Evolutionary conservation across 2,329 filamentous ascomycete genomes (phyloP).

Genomic region (Hymenoscyphus infarciens): DNA sequence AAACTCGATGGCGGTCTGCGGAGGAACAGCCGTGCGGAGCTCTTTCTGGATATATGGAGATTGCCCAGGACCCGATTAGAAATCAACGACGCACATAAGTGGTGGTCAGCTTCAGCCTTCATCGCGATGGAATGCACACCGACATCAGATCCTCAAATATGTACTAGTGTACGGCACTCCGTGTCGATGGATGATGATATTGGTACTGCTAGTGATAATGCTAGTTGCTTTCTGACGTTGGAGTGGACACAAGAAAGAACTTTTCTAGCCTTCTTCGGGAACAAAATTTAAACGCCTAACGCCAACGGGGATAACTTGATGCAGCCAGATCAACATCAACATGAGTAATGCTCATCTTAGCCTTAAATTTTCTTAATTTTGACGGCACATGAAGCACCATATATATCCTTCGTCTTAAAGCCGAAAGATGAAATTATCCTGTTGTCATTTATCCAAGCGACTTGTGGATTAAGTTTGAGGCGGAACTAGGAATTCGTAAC

Average conservation of each 20-base stretch:
- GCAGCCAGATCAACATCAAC: too few relatives aligned
- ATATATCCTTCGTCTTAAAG: too few relatives aligned
- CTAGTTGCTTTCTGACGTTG: neutral
- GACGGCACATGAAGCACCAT: too few relatives aligned
- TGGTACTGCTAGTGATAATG: too few relatives aligned
- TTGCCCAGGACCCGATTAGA: neutral
- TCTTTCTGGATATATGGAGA: neutral
- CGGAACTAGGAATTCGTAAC: too few relatives aligned
- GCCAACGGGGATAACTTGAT: neutral
- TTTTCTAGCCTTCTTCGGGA: neutral
- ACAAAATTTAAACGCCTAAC: neutral
- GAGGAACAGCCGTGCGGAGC: neutral
- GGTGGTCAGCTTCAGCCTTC: neutral
- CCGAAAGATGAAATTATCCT: too few relatives aligned
- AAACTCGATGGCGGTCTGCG: neutral
- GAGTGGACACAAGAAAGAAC: neutral
- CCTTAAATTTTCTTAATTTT: too few relatives aligned
- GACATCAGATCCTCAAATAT: neutral
- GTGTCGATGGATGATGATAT: too few relatives aligned
- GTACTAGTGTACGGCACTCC: neutral
- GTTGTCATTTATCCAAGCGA: too few relatives aligned
- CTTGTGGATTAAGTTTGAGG: too few relatives aligned
- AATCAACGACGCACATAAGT: neutral
- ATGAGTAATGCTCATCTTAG: too few relatives aligned
- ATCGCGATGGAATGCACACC: neutral